These are phyloP conservation scores for Albifimbria verrucaria DNA, from an alignment of 2,329 filamentous ascomycete species.

Conservation along the genomic window DNA sequence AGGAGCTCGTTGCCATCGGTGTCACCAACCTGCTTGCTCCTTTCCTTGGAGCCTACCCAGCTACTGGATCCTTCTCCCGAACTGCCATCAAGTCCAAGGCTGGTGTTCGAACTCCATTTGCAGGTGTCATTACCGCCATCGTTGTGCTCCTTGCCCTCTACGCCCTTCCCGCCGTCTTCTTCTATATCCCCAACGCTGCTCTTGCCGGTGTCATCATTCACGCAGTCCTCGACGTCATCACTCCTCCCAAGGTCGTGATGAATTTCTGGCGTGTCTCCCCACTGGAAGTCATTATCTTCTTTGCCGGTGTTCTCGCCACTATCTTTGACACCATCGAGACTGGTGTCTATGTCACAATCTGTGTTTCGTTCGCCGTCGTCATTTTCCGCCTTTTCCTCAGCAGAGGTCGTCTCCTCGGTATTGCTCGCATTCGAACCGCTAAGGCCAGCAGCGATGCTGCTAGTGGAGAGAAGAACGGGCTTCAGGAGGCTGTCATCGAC, in stretches of 20 bases:
- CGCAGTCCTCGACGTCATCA: constrained; percentile 82
- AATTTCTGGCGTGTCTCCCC: constrained; percentile 87
- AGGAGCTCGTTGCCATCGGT: constrained; percentile 75
- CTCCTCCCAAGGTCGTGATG: constrained; percentile 77
- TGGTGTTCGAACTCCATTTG: constrained; percentile 81
- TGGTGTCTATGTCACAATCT: constrained; percentile 80
- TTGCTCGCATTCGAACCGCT: constrained; percentile 80
- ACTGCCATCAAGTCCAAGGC: constrained; percentile 95
- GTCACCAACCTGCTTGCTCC: constrained; percentile 72
- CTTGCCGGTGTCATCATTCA: constrained; percentile 87
- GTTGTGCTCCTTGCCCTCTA: constrained; percentile 84
- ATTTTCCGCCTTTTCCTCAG: constrained; percentile 78
- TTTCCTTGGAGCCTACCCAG: constrained; percentile 79
- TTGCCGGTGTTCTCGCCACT: constrained; percentile 78
- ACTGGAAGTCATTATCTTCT: constrained; percentile 79
- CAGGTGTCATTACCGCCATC: constrained; percentile 78
- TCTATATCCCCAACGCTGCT: constrained; percentile 76
- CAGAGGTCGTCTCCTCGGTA: constrained; percentile 73
- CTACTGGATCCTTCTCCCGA: constrained; percentile 85
- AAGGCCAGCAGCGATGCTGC: constrained; percentile 64
- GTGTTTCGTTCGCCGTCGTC: constrained; percentile 65
- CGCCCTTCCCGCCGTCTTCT: constrained; percentile 79
- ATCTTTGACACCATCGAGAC: constrained; percentile 80
- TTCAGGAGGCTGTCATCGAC: constrained; percentile 29
- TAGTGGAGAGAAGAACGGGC: not conserved